Evolutionary conservation across 2,329 filamentous ascomycete genomes (phyloP), one percentile per base, ranked within the genome.

Genomic region (Penicillium sp.): DNA sequence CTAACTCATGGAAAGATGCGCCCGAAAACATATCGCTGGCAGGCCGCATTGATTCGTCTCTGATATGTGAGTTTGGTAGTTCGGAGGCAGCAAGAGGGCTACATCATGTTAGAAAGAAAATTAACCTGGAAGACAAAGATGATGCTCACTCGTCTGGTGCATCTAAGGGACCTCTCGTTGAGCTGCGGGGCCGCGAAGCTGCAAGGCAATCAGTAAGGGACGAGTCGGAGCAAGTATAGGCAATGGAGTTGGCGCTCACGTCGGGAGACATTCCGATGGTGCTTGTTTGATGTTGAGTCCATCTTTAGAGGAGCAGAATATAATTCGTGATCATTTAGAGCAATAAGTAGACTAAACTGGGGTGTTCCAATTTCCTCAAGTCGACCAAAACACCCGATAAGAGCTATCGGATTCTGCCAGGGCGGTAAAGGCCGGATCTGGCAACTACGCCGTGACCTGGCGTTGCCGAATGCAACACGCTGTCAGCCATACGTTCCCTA

Each of bases 91-190:
- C 53, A n/a, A 64, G 54, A 34, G 65, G 64, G 49, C 69, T 70
- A 42, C 1, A 28, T 28, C 11, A 10, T 41, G 30, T 54, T 19
- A 50, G 46, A 34, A 4, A 7, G 13, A n/a, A 8, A 36, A 18
- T 9, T 27, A 16, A 18, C 37, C 27, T 25, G 33, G 39, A 18
- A 11, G 10, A 3, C 22, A 18, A 14, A 33, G 39, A 35, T 10
- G 37, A 34, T 18, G 69, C 83, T 71, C 77, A 92, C 87, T 92
- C 86, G 55, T 85, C 82, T 54, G 63, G 56, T 47, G 76, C 73
- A 62, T 93, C 89, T 16, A 95, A 75, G 3, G 89, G 89, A 1
- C 88, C 89, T 68, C 84, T 88, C 4, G 89, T 93, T 37, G 85
- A 68, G 56, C 70, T 69, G 58, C 71, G 70, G 53, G 70, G 71